A percentile compares a stretch with the other conserved stretches of the same genome.
phyloP scores from a whole-genome alignment of 805 yeast species.

The Yamadazyma takamatsuzukensis region DNA sequence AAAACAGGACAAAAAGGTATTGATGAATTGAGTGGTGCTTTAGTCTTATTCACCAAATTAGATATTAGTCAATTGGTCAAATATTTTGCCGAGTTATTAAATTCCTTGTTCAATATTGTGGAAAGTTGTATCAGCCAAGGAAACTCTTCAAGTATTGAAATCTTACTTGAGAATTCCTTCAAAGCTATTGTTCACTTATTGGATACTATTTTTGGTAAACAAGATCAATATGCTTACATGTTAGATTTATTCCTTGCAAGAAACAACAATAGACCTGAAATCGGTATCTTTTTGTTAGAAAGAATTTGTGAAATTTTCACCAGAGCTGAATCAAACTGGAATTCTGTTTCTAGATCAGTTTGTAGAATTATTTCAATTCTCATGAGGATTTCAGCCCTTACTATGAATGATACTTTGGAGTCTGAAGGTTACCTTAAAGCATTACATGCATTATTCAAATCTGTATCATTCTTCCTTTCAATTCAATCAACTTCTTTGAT shows the following conservation, averaged over 20 bases:
- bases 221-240: slow-evolving; percentile 57
- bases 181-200: slow-evolving; percentile 57
- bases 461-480: slow-evolving; percentile 43
- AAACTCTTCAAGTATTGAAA: slow-evolving; percentile 21
- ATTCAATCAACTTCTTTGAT: slow-evolving; percentile 45
- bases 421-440: slow-evolving; percentile 25
- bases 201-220: slow-evolving; percentile 62
- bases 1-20: slow-evolving; percentile 39
- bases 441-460: slow-evolving; percentile 35
- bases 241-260: slow-evolving; percentile 48
- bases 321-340: slow-evolving; percentile 55
- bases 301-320: slow-evolving; percentile 45
- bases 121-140: slow-evolving; percentile 25
- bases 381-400: slow-evolving; percentile 35
- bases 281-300: slow-evolving; percentile 50
- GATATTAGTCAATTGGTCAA: slow-evolving; percentile 54
- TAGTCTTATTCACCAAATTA: slow-evolving; percentile 50
- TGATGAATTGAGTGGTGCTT: slow-evolving; percentile 43
- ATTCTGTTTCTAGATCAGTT: slow-evolving; percentile 56
- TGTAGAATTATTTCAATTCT: slow-evolving; percentile 57
- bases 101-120: slow-evolving; percentile 28
- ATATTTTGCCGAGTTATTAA: slow-evolving; percentile 57
- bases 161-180: slow-evolving; percentile 38
- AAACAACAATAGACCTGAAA: slow-evolving; percentile 36
- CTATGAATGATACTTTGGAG: slow-evolving; percentile 17